Conservation (phyloP, 352 stramenopile species). For the Phytophthora vignae region DNA sequence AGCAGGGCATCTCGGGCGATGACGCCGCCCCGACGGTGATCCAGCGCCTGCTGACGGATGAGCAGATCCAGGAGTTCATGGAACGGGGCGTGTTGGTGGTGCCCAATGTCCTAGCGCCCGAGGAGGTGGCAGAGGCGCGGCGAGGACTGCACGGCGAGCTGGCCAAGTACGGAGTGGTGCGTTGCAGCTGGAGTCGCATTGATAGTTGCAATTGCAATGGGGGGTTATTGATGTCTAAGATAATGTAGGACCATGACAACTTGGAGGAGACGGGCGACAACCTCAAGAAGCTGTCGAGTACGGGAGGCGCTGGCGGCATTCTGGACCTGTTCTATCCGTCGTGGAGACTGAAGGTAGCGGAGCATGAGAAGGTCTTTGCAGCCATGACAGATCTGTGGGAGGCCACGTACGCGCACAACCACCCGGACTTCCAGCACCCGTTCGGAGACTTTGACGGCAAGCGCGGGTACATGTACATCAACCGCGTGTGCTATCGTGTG, state of each 20-base stretch:
- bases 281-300: constrained; percentile 88
- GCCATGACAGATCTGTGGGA: constrained; percentile 87
- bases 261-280: constrained; percentile 68
- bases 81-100: constrained; percentile 78
- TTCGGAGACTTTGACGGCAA: constrained; percentile 76
- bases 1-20: constrained; percentile 26
- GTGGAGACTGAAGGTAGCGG: constrained; percentile 83
- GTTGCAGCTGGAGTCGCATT: constrained; percentile 9
- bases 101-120: constrained; percentile 65
- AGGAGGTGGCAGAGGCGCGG: constrained; percentile 66
- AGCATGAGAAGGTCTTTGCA: constrained; percentile 77
- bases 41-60: constrained; percentile 50
- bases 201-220: background rate
- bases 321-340: constrained; percentile 91
- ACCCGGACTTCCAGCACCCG: constrained; percentile 72
- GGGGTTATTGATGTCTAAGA: background rate
- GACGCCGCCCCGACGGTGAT: constrained; percentile 19
- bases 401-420: constrained; percentile 73
- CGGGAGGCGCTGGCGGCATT: constrained; percentile 87
- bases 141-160: constrained; percentile 70
- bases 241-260: constrained; percentile 60
- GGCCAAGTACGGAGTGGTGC: constrained; percentile 75
- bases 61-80: constrained; percentile 72
- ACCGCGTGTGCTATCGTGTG: constrained; percentile 86
- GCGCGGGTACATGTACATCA: constrained; percentile 89